A percentile compares a stretch with the other conserved stretches of the same genome.
Conservation (phyloP, 495 filamentous ascomycete genomes). For the Aspergillus homomorphus region DNA sequence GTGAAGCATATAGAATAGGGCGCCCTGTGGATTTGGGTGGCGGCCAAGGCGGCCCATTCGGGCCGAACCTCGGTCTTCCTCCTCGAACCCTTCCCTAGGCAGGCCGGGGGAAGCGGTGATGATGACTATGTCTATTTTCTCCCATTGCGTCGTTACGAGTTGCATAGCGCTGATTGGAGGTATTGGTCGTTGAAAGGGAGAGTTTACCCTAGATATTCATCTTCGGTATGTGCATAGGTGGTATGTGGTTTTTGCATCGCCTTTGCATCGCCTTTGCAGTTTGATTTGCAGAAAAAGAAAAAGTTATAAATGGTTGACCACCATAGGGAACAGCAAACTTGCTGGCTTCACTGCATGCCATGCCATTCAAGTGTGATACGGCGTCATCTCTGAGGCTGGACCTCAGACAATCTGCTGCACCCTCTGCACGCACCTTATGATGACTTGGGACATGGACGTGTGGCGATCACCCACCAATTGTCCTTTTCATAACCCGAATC, state of each 20-base stretch:
- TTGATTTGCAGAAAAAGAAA: slow-evolving; percentile 8
- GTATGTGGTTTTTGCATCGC: slow-evolving; percentile 16
- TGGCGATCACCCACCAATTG: slow-evolving; percentile 90
- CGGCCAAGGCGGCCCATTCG: slow-evolving; percentile 30
- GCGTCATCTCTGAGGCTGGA: slow-evolving; percentile 35
- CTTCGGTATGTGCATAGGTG: slow-evolving; percentile 6
- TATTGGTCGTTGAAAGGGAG: slow-evolving; percentile 39
- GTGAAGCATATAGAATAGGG: slow-evolving; percentile 40
- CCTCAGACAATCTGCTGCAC: slow-evolving; percentile 24
- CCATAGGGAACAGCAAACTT: background rate
- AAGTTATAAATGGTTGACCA: background rate
- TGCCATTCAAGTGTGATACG: slow-evolving; percentile 6
- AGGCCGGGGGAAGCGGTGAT: slow-evolving; percentile 10
- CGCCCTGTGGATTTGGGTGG: slow-evolving; percentile 34
- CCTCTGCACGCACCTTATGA: slow-evolving; percentile 9
- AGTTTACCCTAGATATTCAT: slow-evolving; percentile 33
- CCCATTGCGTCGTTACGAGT: slow-evolving; percentile 37
- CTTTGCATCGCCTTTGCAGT: slow-evolving; percentile 1
- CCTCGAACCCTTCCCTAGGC: slow-evolving; percentile 41
- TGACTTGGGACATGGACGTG: slow-evolving; percentile 22
- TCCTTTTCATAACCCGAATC: slow-evolving; percentile 92
- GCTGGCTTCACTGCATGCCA: background rate
- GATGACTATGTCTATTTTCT: slow-evolving; percentile 28
- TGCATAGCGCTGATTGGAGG: slow-evolving; percentile 47
- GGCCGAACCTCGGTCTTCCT: slow-evolving; percentile 35